Conservation (phyloP, 1,284 basidiomycete species). For the Peniophora sp. region DNA sequence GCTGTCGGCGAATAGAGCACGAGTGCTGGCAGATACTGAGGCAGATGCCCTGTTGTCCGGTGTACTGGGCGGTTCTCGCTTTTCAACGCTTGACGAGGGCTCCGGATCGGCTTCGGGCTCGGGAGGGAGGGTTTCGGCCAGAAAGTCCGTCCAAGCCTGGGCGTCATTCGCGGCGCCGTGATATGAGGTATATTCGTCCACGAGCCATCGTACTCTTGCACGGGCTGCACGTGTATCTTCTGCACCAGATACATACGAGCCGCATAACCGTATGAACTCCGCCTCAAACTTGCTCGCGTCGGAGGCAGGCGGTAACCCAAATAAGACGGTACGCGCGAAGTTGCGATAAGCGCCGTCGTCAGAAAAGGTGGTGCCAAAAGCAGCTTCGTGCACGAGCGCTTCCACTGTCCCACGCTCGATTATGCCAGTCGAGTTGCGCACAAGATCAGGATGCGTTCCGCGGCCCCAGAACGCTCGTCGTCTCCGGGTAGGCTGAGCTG, state of each 20-base stretch:
- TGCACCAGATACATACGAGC: conserved; percentile 53
- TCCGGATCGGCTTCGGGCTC: conserved; percentile 37
- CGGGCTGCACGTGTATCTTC: conserved; percentile 33
- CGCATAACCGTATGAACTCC: conserved; percentile 61
- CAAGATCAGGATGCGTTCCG: conserved; percentile 63
- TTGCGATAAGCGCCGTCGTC: conserved; percentile 37
- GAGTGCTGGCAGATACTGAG: neutral
- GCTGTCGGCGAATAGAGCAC: neutral
- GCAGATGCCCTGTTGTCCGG: conserved; percentile 1
- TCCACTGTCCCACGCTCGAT: conserved; percentile 64
- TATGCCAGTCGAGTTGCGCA: conserved; percentile 29
- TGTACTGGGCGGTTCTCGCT: conserved; percentile 15
- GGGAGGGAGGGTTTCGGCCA: conserved; percentile 46
- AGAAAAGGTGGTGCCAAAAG: conserved; percentile 65
- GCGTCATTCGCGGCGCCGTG: conserved; percentile 44
- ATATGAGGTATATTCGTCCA: conserved; percentile 52
- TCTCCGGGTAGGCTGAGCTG: conserved; percentile 26
- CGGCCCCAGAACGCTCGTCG: conserved; percentile 75
- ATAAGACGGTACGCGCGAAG: conserved; percentile 51
- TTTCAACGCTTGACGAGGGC: conserved; percentile 33
- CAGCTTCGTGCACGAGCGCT: conserved; percentile 69
- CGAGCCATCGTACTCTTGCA: conserved; percentile 52
- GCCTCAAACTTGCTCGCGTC: conserved; percentile 51
- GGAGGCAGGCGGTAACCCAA: conserved; percentile 50
- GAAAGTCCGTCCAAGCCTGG: conserved; percentile 53